Evolutionary conservation across 164 flowering plant genomes (phyloP), one percentile per base, ranked within the genome.

Genomic region (Vitis rupestris): DNA sequence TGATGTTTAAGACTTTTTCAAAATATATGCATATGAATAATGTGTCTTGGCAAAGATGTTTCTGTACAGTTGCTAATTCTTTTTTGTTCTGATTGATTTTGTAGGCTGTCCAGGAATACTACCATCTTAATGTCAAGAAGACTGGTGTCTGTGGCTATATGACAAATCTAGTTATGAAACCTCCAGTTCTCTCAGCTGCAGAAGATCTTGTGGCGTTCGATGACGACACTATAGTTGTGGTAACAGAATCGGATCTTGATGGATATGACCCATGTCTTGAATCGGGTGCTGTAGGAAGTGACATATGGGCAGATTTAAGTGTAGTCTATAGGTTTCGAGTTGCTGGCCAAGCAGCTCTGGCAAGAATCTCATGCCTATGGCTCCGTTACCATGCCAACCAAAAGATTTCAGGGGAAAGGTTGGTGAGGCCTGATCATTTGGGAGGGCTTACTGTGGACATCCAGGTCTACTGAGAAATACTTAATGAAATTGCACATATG

Each of bases 61-160:
- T 19, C 23, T 19, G 23, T 19, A 19, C 44, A 31, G 44, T 37
- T 37, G 44, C 44, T 37, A 37, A 37, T 37, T 37, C 44, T 37
- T 37, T 37, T 37, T 37, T 37, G 44, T 37, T 37, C 44, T 37
- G 44, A 37, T 37, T 37, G 44, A 2, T 54, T 55, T 6, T 75
- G 59, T 86, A 94, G 98, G 98, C 96, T 66, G 93, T 94, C 64
- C 83, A 75, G 74, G 86, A 89, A 17, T 94, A 79, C 72, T 88
- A 86, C 81, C 60, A 67, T 61, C 70, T 76, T 2, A 70, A 56
- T 64, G 81, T 86, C 80, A 81, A 78, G 44, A 74, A 65, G 59
- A 53, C 64, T 53, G 68, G 72, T 37, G 4, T 37, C 44, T 37
- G 44, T 37, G 44, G 44, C 44, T 37, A 37, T 37, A 37, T 37